A percentile compares a stretch with the other conserved stretches of the same genome.
Evolutionary conservation across 2,329 filamentous ascomycete genomes (phyloP).

Genomic region (Alternaria ethzedia): DNA sequence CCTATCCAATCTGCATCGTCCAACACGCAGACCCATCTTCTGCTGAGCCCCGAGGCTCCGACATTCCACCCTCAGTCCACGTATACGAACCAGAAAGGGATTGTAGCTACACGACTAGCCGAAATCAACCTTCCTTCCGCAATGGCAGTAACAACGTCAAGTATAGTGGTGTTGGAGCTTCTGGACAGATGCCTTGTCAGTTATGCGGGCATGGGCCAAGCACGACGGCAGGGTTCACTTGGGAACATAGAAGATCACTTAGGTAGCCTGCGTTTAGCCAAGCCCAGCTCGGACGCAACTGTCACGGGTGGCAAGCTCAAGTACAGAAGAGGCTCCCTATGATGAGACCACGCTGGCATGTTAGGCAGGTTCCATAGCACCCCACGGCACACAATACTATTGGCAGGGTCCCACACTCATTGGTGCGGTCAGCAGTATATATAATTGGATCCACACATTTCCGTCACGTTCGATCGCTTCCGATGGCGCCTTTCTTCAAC

Average conservation of each 20-base stretch:
- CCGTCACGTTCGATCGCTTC: constrained; percentile 3
- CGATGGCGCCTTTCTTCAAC: neutral
- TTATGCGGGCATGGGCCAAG: constrained; percentile 12
- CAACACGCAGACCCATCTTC: constrained; percentile 16
- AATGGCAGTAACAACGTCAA: neutral
- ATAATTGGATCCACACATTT: neutral
- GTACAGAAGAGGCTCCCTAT: constrained; percentile 28
- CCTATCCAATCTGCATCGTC: constrained; percentile 15
- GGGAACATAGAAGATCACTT: constrained; percentile 1
- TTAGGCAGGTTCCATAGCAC: neutral
- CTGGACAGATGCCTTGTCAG: constrained; percentile 23
- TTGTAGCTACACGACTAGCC: constrained; percentile 11
- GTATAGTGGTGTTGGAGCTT: constrained; percentile 15
- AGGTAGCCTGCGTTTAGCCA: neutral
- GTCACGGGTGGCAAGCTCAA: neutral
- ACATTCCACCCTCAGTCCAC: constrained; percentile 27
- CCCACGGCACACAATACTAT: neutral
- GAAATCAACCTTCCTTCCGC: constrained; percentile 29
- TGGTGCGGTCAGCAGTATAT: neutral
- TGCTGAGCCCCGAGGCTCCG: constrained; percentile 30
- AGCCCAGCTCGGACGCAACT: neutral
- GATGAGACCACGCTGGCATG: constrained; percentile 11
- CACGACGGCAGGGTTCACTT: neutral
- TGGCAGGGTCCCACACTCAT: constrained; percentile 1
- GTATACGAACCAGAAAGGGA: neutral